phyloP scores from a whole-genome alignment of 441 rosid genomes.

The Capsella rubella region DNA sequence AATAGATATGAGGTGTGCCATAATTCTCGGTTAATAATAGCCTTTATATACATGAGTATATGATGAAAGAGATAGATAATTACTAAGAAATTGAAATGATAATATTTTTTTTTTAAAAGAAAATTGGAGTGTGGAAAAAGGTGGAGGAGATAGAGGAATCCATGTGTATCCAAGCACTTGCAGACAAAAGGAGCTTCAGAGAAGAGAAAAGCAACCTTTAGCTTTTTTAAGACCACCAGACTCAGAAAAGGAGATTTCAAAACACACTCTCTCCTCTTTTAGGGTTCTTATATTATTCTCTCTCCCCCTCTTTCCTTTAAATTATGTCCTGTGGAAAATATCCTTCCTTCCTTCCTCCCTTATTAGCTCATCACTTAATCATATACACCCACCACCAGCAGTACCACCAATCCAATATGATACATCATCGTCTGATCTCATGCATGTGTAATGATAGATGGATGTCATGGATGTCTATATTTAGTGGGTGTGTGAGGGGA shows the following conservation, averaged over 20 bases:
- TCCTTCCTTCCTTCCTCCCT: conserved; percentile 9
- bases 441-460: conserved; percentile 39
- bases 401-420: conserved; percentile 31
- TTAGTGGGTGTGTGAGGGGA: conserved; percentile 53
- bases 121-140: conserved; percentile 36
- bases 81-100: conserved; percentile 28
- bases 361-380: conserved; percentile 34
- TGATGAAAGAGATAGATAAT: conserved; percentile 19
- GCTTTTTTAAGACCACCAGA: conserved; percentile 65
- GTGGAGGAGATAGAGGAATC: conserved; percentile 61
- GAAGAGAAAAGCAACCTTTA: conserved; percentile 72
- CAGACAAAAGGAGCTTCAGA: conserved; percentile 86
- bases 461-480: conserved; percentile 56
- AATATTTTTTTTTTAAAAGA: conserved; percentile 11
- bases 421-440: conserved; percentile 18
- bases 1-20: conserved; percentile 26
- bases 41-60: conserved; percentile 11
- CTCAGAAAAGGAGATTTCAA: conserved; percentile 79
- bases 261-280: conserved; percentile 50
- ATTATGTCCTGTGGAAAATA: conserved; percentile 32
- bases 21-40: conserved; percentile 29
- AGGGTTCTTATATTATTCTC: conserved; percentile 48
- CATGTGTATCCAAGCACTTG: conserved; percentile 76
- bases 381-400: conserved; percentile 22
- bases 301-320: conserved; percentile 33